These are phyloP conservation scores for Plectosphaerella cucumerina DNA, from an alignment of 2,329 filamentous ascomycete genomes.

Conservation along the genomic window DNA sequence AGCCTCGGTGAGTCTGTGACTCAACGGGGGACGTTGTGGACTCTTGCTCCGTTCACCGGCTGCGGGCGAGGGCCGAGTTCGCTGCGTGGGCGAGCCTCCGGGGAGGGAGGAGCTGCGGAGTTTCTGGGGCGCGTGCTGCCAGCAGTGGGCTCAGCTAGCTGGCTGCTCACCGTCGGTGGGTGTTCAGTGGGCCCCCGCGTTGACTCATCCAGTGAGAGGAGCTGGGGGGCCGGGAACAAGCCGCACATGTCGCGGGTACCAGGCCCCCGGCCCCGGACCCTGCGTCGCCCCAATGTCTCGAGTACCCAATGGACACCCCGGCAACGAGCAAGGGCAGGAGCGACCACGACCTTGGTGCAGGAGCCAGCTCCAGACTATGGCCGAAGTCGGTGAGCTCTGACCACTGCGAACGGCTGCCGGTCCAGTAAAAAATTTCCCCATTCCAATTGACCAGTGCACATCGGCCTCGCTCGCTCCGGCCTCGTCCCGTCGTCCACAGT, in stretches of 20 bases:
- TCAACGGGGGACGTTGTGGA: no score
- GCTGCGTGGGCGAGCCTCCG: no score
- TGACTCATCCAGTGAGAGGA: no score
- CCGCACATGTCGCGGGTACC: constrained; percentile 9
- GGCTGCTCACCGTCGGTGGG: no score
- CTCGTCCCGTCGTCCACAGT: no score
- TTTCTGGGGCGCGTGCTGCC: no score
- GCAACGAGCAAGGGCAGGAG: constrained; percentile 9
- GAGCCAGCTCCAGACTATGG: background rate
- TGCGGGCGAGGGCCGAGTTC: no score
- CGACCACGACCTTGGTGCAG: background rate
- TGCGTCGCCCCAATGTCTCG: constrained; percentile 11
- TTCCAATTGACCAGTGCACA: constrained; percentile 11
- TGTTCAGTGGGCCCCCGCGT: no score
- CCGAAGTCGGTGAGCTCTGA: constrained; percentile 14
- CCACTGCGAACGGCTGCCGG: constrained; percentile 7
- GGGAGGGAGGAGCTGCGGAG: no score
- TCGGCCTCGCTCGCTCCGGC: constrained; percentile 13
- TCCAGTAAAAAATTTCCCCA: constrained; percentile 17
- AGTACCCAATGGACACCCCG: constrained; percentile 11
- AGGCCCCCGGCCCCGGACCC: constrained; percentile 2
- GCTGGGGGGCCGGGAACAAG: background rate
- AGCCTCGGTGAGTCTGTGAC: no score
- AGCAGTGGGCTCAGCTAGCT: no score
- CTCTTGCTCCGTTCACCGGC: no score